phyloP scores from a whole-genome alignment of 805 yeast genomes.

The Wickerhamiella hasegawae region DNA sequence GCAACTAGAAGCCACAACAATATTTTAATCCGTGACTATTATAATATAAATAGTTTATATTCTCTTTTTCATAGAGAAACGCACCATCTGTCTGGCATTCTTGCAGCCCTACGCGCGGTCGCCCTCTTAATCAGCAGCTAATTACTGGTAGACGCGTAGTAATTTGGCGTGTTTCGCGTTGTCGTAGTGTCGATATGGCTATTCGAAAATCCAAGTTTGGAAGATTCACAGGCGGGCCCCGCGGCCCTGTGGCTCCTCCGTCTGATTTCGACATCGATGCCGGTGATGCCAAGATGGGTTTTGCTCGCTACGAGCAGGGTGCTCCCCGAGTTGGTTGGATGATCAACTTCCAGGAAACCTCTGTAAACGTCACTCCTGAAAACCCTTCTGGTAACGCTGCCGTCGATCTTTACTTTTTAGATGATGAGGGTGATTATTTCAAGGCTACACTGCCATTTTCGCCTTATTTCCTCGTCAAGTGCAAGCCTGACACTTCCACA shows the following conservation, averaged over 20 bases:
- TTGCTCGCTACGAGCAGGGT: slow-evolving; percentile 60
- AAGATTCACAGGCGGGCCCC: background rate
- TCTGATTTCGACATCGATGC: slow-evolving; percentile 28
- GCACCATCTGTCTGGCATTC: too few relatives aligned
- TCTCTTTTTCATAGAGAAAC: too few relatives aligned
- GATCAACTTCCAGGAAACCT: slow-evolving; percentile 82
- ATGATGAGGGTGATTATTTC: slow-evolving; percentile 93
- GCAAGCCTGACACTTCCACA: slow-evolving; percentile 35
- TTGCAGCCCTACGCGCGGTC: too few relatives aligned
- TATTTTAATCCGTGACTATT: too few relatives aligned
- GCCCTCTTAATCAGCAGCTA: too few relatives aligned
- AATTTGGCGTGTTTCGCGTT: too few relatives aligned
- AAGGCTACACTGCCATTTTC: slow-evolving; percentile 69
- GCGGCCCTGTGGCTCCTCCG: background rate
- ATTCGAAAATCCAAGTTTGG: background rate
- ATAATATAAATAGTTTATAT: too few relatives aligned
- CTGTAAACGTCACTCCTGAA: slow-evolving; percentile 15
- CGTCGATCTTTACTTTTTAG: slow-evolving; percentile 85
- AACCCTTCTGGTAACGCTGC: slow-evolving; percentile 59
- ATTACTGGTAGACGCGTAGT: too few relatives aligned
- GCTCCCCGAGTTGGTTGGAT: slow-evolving; percentile 76
- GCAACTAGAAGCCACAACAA: too few relatives aligned
- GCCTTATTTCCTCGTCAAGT: slow-evolving; percentile 70
- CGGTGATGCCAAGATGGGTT: slow-evolving; percentile 76
- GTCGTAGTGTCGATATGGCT: background rate